A percentile compares a stretch with the other conserved stretches of the same genome.
phyloP scores from a whole-genome alignment of 192 early-diverging fungal species.

The Rhizophagus clarus region DNA sequence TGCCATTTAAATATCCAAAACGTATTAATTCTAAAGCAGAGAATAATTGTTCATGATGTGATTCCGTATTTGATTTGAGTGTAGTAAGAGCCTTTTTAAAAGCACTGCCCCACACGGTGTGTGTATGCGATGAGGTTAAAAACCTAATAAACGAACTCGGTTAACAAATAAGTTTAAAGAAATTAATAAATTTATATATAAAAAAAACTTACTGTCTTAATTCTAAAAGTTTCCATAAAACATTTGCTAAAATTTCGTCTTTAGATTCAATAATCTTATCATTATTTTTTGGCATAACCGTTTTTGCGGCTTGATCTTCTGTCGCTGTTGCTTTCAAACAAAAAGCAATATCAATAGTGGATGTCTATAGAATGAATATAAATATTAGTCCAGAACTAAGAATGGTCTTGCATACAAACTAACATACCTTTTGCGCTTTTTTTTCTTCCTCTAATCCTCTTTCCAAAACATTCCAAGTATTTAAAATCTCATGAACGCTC shows the following conservation, averaged over 20 bases:
- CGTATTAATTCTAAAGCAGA: conserved; percentile 57
- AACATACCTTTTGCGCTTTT: conserved; percentile 32
- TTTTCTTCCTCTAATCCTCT: conserved; percentile 44
- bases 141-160: conserved; percentile 40
- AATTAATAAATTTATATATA: background rate
- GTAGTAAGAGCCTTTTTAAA: conserved; percentile 35
- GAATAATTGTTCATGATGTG: conserved; percentile 53
- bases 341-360: conserved; percentile 42
- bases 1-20: conserved; percentile 48
- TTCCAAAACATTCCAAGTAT: conserved; percentile 48
- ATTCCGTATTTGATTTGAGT: conserved; percentile 14
- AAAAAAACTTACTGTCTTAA: conserved; percentile 39
- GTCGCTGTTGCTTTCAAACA: conserved; percentile 40
- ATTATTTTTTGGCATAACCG: conserved; percentile 34
- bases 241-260: conserved; percentile 47
- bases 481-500: conserved; percentile 40
- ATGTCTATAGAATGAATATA: conserved; percentile 30
- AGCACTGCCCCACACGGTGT: conserved; percentile 48
- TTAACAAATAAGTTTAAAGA: conserved; percentile 31
- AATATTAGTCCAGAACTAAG: background rate
- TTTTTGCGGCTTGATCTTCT: conserved; percentile 39
- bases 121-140: conserved; percentile 38
- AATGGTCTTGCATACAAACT: background rate
- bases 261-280: conserved; percentile 38
- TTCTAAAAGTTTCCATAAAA: conserved; percentile 45